Evolutionary conservation across 129 eudicot species (phyloP), one percentile per base, ranked within the genome.

Genomic region (Dittrichia graveolens): DNA sequence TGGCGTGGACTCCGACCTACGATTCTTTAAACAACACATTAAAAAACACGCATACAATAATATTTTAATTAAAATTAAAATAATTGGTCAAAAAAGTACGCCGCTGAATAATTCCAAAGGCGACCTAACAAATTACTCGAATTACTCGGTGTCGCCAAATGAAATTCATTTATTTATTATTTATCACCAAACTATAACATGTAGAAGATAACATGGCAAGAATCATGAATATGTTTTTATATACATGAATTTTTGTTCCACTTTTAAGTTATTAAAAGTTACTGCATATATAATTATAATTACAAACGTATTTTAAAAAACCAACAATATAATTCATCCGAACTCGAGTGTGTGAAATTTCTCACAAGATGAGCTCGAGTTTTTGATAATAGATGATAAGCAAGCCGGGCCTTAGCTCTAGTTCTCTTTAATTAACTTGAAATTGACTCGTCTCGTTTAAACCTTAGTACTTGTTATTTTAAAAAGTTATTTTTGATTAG

Each of bases 101-200:
- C 4, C 78, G n/a, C 15, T 52, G 54, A 72, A 47, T 61, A 73
- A 15, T 35, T 61, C 46, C 47, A 47, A 47, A 18, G 47, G 13
- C 38, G 48, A 61, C 69, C 69, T 8, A 72, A 72, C 76, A 43
- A 42, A 12, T 71, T n/a, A 56, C 54, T 24, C 35, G 12, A 58
- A 42, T n/a, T n/a, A 41, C 37, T 42, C 3, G 39, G 52, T 12
- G 56, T 42, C 67, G 66, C 10, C 76, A 45, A 14, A 14, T 35
- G 58, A 4, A 24, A 49, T 48, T 48, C 15, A 39, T 47, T 38
- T 61, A 6, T 60, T 60, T 31, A 7, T 65, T 19, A 44, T 65
- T 43, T 24, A 58, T 7, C 48, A 63, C 50, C 68, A n/a, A 63
- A 14, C 4, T 62, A 62, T 41, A n/a, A 41, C n/a, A 7, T 16